These are phyloP conservation scores for Ascochyta koolunga DNA, from an alignment of 2,329 filamentous ascomycete species.

Conservation along the genomic window DNA sequence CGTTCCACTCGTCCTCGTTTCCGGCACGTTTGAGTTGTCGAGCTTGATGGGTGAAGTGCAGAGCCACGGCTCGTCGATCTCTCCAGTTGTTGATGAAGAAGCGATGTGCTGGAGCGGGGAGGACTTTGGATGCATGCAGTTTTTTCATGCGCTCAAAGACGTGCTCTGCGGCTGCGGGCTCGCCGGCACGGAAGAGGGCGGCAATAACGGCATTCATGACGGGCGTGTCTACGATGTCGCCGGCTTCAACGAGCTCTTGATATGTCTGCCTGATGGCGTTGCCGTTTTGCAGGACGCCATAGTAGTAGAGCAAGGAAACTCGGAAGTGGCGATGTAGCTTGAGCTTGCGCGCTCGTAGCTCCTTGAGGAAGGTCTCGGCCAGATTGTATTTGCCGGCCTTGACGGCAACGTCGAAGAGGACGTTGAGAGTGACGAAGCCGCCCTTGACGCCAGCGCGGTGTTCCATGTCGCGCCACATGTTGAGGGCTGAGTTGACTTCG, in stretches of 20 bases:
- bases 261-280: slow-evolving; percentile 79
- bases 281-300: slow-evolving; percentile 76
- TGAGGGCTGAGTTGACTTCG: slow-evolving; percentile 72
- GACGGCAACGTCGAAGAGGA: slow-evolving; percentile 86
- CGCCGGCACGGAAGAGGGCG: slow-evolving; percentile 76
- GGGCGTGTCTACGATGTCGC: slow-evolving; percentile 86
- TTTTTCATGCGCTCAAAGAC: slow-evolving; percentile 86
- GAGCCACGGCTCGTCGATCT: slow-evolving; percentile 52
- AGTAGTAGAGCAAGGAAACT: slow-evolving; percentile 81
- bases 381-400: slow-evolving; percentile 84
- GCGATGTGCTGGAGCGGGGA: slow-evolving; percentile 31
- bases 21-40: slow-evolving; percentile 47
- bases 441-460: slow-evolving; percentile 66
- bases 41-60: slow-evolving; percentile 54
- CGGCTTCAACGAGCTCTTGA: slow-evolving; percentile 78
- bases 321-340: slow-evolving; percentile 79
- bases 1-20: slow-evolving; percentile 62
- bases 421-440: slow-evolving; percentile 86
- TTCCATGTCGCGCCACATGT: slow-evolving; percentile 92
- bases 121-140: slow-evolving; percentile 53
- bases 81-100: slow-evolving; percentile 50
- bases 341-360: slow-evolving; percentile 75
- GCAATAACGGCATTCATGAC: slow-evolving; percentile 87
- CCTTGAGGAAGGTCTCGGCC: slow-evolving; percentile 81
- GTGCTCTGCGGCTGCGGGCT: slow-evolving; percentile 76